Conservation (phyloP, 805 yeast genomes). For the Candida quercuum region DNA sequence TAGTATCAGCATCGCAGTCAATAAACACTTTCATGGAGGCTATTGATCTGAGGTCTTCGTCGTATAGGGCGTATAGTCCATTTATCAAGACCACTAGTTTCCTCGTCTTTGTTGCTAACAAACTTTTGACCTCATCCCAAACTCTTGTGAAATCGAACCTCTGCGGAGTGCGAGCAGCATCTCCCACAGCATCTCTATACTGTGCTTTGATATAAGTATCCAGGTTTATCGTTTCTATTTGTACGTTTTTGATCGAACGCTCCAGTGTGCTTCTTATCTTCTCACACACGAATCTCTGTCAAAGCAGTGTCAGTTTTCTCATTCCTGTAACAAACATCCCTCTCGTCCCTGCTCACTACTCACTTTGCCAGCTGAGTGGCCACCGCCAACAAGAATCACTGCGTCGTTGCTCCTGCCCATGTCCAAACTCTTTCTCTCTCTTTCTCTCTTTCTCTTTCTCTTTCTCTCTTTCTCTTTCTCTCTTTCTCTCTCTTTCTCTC, state of each 20-base stretch:
- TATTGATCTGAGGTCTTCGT: conserved; percentile 44
- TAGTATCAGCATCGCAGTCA: conserved; percentile 79
- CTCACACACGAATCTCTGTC: conserved; percentile 26
- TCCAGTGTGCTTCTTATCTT: conserved; percentile 29
- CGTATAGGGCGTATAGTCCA: conserved; percentile 78
- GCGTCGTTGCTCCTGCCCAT: conserved; percentile 5
- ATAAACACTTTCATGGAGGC: conserved; percentile 69
- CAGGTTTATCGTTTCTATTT: conserved; percentile 37
- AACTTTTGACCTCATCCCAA: conserved; percentile 8
- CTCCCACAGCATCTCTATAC: no score
- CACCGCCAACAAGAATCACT: conserved; percentile 54
- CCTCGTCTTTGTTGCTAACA: conserved; percentile 9
- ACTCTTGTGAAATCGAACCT: conserved; percentile 27
- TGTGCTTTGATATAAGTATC: conserved; percentile 31
- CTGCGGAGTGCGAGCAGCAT: conserved; percentile 7
- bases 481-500: no score
- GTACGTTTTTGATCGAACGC: conserved; percentile 19
- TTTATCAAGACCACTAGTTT: conserved; percentile 47
- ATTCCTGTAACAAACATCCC: no score
- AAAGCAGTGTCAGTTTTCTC: not conserved
- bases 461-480: no score
- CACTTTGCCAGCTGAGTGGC: conserved; percentile 56
- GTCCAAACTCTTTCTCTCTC: not conserved
- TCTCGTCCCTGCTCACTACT: not conserved
- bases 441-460: no score